Evolutionary conservation across 805 yeast species (phyloP), one percentile per base, ranked within the genome.

Genomic region (Saccharomyces mikatae): DNA sequence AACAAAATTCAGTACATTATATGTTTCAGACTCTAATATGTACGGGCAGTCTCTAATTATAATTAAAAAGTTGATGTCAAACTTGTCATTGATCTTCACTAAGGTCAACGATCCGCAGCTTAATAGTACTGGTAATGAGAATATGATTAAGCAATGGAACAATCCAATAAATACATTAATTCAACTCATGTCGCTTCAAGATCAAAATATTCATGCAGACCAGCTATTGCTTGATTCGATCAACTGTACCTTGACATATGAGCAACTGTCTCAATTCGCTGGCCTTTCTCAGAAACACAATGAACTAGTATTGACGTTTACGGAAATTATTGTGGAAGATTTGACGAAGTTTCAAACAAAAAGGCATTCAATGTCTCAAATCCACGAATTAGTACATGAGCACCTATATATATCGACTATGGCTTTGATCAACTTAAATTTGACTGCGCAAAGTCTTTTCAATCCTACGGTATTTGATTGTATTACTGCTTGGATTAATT

Each of bases 21-120:
- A 59, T 44, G 51, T 55, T 2, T 47, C 52, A 2, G 53, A 68
- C 30, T 58, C 66, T 4, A 55, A 51, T 21, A 50, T 28, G n/a
- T 36, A 52, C 36, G 58, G 57, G 4, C 41, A 59, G 13, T 52
- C 55, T 9, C 41, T 62, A 29, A 55, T 65, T 14, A 61, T 63
- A 5, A 66, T 70, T 9, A 69, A 63, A 41, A 70, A 69, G 50
- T 56, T 70, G 21, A 70, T 70, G 71, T 70, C 73, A 3, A 70
- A 70, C 53, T 55, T 67, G 41, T 68, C 73, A 11, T 54, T 62
- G 24, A 60, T 70, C 21, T 70, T 66, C 51, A 62, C 61, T n/a
- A 60, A 60, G 41, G 53, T 66, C 17, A 67, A 66, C 47, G 64
- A 63, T 49, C 26, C 54, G 10, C 50, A 51, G n/a, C 51, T 50